Conservation (phyloP, 176 grass and related monocot species). For the Triticum dicoccoides region DNA sequence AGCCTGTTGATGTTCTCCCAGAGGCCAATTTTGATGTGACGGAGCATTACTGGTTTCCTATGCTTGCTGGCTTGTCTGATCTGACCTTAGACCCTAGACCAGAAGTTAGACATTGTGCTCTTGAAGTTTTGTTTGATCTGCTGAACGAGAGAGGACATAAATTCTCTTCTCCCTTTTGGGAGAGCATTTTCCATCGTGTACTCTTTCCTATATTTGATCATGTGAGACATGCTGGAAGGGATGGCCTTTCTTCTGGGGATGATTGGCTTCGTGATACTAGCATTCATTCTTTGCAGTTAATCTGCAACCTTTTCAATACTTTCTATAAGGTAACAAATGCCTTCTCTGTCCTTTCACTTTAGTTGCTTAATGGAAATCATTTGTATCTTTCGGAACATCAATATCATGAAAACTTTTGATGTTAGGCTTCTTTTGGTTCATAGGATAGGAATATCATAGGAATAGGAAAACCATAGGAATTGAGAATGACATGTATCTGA, state of each 20-base stretch:
- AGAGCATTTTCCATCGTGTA: slow-evolving; percentile 97
- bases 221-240: slow-evolving; percentile 93
- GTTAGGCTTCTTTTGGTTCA: background rate
- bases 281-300: slow-evolving; percentile 96
- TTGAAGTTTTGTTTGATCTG: slow-evolving; percentile 98
- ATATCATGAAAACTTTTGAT: slow-evolving; percentile 7
- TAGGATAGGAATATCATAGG: no score
- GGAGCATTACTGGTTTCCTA: slow-evolving; percentile 99
- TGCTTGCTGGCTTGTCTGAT: slow-evolving; percentile 99
- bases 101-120: slow-evolving; percentile 94
- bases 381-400: slow-evolving; percentile 8
- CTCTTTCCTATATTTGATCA: slow-evolving; percentile 99
- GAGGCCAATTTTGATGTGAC: slow-evolving; percentile 86
- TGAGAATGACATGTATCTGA: no score
- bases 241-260: slow-evolving; percentile 72
- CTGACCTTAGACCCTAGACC: slow-evolving; percentile 90
- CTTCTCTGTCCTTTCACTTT: slow-evolving; percentile 20
- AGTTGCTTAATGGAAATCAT: background rate
- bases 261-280: slow-evolving; percentile 99
- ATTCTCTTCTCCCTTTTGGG: slow-evolving; percentile 98
- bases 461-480: no score
- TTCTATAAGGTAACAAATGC: slow-evolving; percentile 75
- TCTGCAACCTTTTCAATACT: slow-evolving; percentile 98
- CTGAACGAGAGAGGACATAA: slow-evolving; percentile 99
- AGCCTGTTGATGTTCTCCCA: slow-evolving; percentile 63